Percentiles rank a stretch among this genome's conserved stretches.
Evolutionary conservation across 1,139 yeast genomes (phyloP).

Genomic region (Blastobotrys aristatus): DNA sequence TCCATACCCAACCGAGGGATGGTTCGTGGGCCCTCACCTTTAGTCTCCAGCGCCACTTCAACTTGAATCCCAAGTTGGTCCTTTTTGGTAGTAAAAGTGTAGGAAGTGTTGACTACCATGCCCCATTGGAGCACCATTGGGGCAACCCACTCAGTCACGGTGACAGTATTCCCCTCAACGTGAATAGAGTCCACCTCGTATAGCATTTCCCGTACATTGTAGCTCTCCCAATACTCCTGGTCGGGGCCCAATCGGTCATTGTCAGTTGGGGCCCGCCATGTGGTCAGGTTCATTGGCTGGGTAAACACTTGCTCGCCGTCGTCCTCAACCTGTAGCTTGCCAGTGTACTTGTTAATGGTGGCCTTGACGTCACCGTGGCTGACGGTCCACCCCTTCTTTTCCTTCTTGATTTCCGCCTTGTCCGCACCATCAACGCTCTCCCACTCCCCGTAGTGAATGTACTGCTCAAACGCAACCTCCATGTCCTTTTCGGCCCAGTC

Average conservation of each 20-base stretch:
- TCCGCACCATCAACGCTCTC: neutral
- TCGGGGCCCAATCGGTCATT: constrained; percentile 26
- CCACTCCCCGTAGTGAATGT: neutral
- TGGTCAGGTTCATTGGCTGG: constrained; percentile 16
- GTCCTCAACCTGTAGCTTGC: constrained; percentile 8
- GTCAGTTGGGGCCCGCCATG: constrained; percentile 37
- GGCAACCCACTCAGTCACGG: constrained; percentile 20
- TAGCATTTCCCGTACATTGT: constrained; percentile 21
- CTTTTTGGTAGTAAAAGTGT: constrained; percentile 12
- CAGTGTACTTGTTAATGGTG: constrained; percentile 6
- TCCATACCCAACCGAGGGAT: constrained; percentile 32
- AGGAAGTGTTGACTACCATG: constrained; percentile 14
- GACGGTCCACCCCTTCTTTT: neutral
- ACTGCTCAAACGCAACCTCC: constrained; percentile 33
- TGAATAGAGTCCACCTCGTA: constrained; percentile 17
- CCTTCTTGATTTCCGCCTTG: neutral
- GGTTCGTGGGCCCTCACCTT: constrained; percentile 20
- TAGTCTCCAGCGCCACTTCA: constrained; percentile 17
- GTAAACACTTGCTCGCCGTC: constrained; percentile 5
- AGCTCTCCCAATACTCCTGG: constrained; percentile 17
- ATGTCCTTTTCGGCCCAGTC: constrained; percentile 28
- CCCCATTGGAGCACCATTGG: constrained; percentile 28
- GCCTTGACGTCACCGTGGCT: constrained; percentile 2
- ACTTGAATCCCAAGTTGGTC: neutral
- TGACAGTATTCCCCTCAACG: constrained; percentile 16